Percentiles rank a stretch among this genome's conserved stretches.
Evolutionary conservation across 2,329 filamentous ascomycete species (phyloP).

Genomic region (Microcera coccophila): DNA sequence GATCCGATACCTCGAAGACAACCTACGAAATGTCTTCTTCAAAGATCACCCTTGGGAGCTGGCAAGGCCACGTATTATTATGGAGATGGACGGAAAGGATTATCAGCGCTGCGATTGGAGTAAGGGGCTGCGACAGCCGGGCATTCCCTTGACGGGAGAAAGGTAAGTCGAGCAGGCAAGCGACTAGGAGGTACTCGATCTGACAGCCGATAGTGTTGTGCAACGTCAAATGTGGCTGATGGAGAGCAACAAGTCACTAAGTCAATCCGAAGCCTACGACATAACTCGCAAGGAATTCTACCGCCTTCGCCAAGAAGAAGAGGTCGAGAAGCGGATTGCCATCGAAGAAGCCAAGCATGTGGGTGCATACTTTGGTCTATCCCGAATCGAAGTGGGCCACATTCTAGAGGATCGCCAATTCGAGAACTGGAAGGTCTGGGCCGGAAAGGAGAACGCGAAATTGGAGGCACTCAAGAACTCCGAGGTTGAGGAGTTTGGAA

Average conservation of each 20-base stretch:
- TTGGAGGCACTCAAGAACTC: conserved; percentile 39
- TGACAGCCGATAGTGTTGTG: conserved; percentile 63
- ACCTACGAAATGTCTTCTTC: conserved; percentile 77
- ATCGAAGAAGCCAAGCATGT: conserved; percentile 81
- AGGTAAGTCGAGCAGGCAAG: conserved; percentile 10
- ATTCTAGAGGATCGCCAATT: conserved; percentile 74
- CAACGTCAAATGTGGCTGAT: conserved; percentile 89
- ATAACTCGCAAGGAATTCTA: conserved; percentile 88
- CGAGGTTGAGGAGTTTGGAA: conserved; percentile 42
- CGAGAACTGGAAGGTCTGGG: conserved; percentile 84
- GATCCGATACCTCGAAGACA: conserved; percentile 80
- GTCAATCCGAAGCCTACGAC: conserved; percentile 74
- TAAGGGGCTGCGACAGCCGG: conserved; percentile 65
- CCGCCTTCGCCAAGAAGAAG: conserved; percentile 71
- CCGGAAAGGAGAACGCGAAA: conserved; percentile 45
- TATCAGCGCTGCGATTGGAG: conserved; percentile 75
- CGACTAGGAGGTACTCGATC: too few relatives aligned
- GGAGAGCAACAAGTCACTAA: conserved; percentile 57
- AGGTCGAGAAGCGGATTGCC: conserved; percentile 77
- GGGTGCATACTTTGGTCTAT: conserved; percentile 84
- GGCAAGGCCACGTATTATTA: conserved; percentile 76
- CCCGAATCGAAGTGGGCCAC: conserved; percentile 71
- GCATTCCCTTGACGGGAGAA: conserved; percentile 71
- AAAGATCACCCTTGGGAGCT: conserved; percentile 96
- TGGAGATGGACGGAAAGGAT: conserved; percentile 85